Evolutionary conservation across 75 land plant genomes (phyloP).

Genomic region (Ceratopteris richardii): DNA sequence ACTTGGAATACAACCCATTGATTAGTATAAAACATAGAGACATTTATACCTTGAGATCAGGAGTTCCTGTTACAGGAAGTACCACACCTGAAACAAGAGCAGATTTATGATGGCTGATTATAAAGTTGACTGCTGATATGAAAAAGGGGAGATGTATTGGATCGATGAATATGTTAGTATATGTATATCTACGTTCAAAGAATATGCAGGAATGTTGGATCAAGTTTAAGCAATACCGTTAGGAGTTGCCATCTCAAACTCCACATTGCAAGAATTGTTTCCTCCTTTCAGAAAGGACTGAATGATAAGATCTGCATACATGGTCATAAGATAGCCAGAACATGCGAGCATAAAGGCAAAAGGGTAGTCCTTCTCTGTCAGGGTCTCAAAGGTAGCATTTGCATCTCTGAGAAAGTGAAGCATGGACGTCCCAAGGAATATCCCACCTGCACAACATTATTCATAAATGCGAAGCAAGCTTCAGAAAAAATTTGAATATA

Average conservation of each 20-base stretch:
- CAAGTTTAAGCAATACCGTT: not conserved
- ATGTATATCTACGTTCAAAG: too few species aligned
- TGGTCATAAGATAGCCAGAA: slow-evolving; percentile 60
- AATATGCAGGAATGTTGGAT: too few species aligned
- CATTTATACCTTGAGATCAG: not conserved
- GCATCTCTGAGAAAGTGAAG: slow-evolving; percentile 52
- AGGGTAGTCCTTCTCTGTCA: slow-evolving; percentile 47
- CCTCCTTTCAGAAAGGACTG: slow-evolving; percentile 17
- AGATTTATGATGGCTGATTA: too few species aligned
- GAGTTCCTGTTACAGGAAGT: not conserved
- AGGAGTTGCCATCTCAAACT: slow-evolving; percentile 13
- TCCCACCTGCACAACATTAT: too few species aligned
- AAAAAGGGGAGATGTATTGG: too few species aligned
- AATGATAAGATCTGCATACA: slow-evolving; percentile 53
- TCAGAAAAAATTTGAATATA: too few species aligned
- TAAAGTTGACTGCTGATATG: too few species aligned
- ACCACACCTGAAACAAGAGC: not conserved
- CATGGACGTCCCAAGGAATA: too few species aligned
- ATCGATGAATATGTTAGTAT: too few species aligned
- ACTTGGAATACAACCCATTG: too few species aligned
- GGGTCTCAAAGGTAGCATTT: slow-evolving; percentile 38
- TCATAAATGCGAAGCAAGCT: too few species aligned
- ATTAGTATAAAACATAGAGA: too few species aligned
- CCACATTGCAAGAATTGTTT: slow-evolving; percentile 12
- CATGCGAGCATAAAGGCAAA: slow-evolving; percentile 80